Percentiles rank a stretch among this genome's conserved stretches.
Conservation (phyloP, 805 yeast genomes). For the Wickerhamomyces silvicola region DNA sequence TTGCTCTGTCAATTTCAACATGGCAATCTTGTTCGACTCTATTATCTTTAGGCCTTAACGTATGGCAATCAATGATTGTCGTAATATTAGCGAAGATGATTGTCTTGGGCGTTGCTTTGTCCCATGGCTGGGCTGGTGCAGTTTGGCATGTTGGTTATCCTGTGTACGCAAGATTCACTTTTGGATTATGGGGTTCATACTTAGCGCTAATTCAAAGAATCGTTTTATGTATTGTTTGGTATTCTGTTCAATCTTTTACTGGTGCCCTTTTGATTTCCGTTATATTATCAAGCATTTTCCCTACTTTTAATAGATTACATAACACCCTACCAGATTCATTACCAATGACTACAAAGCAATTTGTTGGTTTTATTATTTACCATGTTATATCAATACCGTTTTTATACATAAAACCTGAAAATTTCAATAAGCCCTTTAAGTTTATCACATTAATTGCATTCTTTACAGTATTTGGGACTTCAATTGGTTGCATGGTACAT, state of each 20-base stretch:
- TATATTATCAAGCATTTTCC: slow-evolving; percentile 32
- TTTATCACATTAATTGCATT: slow-evolving; percentile 24
- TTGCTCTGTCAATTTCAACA: slow-evolving; percentile 32
- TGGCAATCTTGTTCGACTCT: slow-evolving; percentile 38
- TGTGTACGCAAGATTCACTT: slow-evolving; percentile 35
- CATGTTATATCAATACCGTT: slow-evolving; percentile 28
- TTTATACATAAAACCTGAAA: slow-evolving; percentile 27
- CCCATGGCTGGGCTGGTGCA: slow-evolving; percentile 42
- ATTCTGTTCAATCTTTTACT: slow-evolving; percentile 37
- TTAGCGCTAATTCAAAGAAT: slow-evolving; percentile 39
- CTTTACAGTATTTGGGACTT: slow-evolving; percentile 30
- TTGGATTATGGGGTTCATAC: slow-evolving; percentile 41
- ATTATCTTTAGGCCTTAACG: slow-evolving; percentile 36
- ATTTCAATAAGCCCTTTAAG: slow-evolving; percentile 23
- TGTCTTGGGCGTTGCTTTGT: slow-evolving; percentile 33
- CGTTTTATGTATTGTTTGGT: slow-evolving; percentile 40
- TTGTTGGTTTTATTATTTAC: slow-evolving; percentile 34
- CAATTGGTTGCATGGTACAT: slow-evolving; percentile 25
- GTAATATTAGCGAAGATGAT: slow-evolving; percentile 36
- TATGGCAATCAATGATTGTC: slow-evolving; percentile 37
- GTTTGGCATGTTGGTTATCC: slow-evolving; percentile 46
- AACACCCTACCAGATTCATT: slow-evolving; percentile 33
- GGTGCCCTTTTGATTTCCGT: slow-evolving; percentile 39
- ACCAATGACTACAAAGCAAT: slow-evolving; percentile 35
- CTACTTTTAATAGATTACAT: slow-evolving; percentile 30